Evolutionary conservation across 2,329 filamentous ascomycete species (phyloP).

Genomic region (Pseudomassariella vexata): DNA sequence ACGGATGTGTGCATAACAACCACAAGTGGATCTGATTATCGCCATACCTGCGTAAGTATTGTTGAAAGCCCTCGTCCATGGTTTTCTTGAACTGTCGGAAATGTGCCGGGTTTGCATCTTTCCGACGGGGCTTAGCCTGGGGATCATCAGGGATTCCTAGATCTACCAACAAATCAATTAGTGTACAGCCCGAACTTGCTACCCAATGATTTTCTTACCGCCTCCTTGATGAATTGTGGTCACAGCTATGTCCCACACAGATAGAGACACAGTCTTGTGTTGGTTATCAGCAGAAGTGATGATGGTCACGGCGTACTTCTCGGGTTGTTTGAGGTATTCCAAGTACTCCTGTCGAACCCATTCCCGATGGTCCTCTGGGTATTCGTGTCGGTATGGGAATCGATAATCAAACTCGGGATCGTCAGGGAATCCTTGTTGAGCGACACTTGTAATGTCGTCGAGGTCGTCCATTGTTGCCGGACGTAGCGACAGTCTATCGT

Average conservation of each 20-base stretch:
- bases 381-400: slow-evolving; percentile 9
- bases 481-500: slow-evolving; percentile 7
- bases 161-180: too few relatives aligned
- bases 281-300: slow-evolving; percentile 9
- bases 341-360: slow-evolving; percentile 11
- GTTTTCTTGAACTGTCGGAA: not conserved
- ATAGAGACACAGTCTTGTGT: slow-evolving; percentile 9
- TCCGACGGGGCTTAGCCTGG: too few relatives aligned
- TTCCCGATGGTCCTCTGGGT: slow-evolving; percentile 9
- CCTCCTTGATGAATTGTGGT: too few relatives aligned
- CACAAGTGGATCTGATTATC: not conserved
- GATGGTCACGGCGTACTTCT: slow-evolving; percentile 11
- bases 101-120: too few relatives aligned
- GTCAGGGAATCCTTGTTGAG: slow-evolving; percentile 9
- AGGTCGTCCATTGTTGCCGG: slow-evolving; percentile 9
- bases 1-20: not conserved
- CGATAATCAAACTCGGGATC: slow-evolving; percentile 12
- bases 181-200: too few relatives aligned
- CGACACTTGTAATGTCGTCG: slow-evolving; percentile 9
- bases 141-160: too few relatives aligned
- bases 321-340: slow-evolving; percentile 11
- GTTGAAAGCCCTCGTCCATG: not conserved
- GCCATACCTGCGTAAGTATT: not conserved
- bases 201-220: too few relatives aligned
- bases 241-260: too few relatives aligned